These are phyloP conservation scores for Wallemia ichthyophaga DNA, from an alignment of 1,284 basidiomycete genomes.

Conservation along the genomic window DNA sequence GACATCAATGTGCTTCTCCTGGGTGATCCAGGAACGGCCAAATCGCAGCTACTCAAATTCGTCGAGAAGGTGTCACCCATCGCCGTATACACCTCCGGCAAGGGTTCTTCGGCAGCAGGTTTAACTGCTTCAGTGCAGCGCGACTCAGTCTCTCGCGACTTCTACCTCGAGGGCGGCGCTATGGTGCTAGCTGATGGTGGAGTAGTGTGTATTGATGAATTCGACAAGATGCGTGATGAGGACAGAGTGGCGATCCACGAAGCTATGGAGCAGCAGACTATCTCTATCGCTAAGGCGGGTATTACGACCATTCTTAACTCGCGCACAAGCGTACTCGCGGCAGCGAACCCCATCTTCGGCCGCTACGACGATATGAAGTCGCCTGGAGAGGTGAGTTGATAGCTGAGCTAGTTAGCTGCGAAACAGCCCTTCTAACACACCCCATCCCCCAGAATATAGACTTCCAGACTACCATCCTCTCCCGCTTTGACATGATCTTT, in stretches of 20 bases:
- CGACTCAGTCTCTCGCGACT: conserved; percentile 72
- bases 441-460: conserved; percentile 46
- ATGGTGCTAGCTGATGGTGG: conserved; percentile 98
- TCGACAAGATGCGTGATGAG: conserved; percentile 99
- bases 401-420: too few species aligned
- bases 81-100: conserved; percentile 91
- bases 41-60: conserved; percentile 89
- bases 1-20: conserved; percentile 93
- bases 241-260: conserved; percentile 97
- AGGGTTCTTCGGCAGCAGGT: conserved; percentile 92
- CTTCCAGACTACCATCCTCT: conserved; percentile 93
- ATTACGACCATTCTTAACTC: conserved; percentile 96
- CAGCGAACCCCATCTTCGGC: conserved; percentile 95
- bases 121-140: conserved; percentile 91
- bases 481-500: conserved; percentile 99
- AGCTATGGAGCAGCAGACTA: conserved; percentile 99
- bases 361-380: conserved; percentile 91
- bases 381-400: conserved; percentile 59
- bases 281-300: conserved; percentile 96
- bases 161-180: conserved; percentile 93
- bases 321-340: conserved; percentile 79
- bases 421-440: neutral
- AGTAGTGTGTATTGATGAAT: conserved; percentile 97
- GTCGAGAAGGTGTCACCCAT: conserved; percentile 97
- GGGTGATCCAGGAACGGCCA: conserved; percentile 93